A percentile compares a stretch with the other conserved stretches of the same genome.
phyloP scores from a whole-genome alignment of 371 early-diverging fungal species.

The Apophysomyces ossiformis region DNA sequence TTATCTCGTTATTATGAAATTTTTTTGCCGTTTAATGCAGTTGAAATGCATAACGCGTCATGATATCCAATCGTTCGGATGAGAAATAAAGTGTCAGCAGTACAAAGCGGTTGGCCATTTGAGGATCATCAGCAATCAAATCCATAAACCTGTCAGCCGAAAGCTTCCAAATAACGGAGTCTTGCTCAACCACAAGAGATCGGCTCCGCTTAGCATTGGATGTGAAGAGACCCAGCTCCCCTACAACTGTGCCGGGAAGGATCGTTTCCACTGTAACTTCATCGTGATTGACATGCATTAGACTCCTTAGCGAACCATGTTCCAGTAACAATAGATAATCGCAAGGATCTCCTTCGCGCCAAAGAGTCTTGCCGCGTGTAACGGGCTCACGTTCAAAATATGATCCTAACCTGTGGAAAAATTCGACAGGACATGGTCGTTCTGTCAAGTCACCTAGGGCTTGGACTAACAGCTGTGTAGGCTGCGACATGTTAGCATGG shows the following conservation, averaged over 20 bases:
- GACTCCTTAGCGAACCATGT: conserved; percentile 71
- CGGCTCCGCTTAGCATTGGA: conserved; percentile 54
- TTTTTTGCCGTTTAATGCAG: conserved; percentile 30
- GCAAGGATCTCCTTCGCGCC: conserved; percentile 68
- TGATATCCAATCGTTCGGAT: conserved; percentile 58
- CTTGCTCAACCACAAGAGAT: conserved; percentile 66
- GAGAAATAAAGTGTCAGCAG: conserved; percentile 61
- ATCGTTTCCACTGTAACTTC: conserved; percentile 64
- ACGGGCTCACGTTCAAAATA: conserved; percentile 66
- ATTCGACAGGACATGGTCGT: conserved; percentile 45
- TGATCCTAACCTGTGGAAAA: conserved; percentile 60
- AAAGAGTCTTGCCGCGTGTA: conserved; percentile 59
- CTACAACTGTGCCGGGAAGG: conserved; percentile 79
- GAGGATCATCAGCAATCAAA: conserved; percentile 57
- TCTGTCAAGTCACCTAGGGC: conserved; percentile 65
- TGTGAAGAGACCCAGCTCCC: conserved; percentile 76
- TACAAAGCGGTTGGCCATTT: conserved; percentile 57
- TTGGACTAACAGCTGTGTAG: conserved; percentile 67
- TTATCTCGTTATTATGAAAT: not conserved
- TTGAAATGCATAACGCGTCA: conserved; percentile 66
- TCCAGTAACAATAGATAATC: conserved; percentile 79
- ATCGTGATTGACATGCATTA: conserved; percentile 37
- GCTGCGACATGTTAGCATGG: conserved; percentile 50
- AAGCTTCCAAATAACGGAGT: conserved; percentile 72
- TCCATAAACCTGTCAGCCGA: conserved; percentile 57